Base-by-base conservation (phyloP, 148 eudicot genomes). In the Cornus kousa region DNA sequence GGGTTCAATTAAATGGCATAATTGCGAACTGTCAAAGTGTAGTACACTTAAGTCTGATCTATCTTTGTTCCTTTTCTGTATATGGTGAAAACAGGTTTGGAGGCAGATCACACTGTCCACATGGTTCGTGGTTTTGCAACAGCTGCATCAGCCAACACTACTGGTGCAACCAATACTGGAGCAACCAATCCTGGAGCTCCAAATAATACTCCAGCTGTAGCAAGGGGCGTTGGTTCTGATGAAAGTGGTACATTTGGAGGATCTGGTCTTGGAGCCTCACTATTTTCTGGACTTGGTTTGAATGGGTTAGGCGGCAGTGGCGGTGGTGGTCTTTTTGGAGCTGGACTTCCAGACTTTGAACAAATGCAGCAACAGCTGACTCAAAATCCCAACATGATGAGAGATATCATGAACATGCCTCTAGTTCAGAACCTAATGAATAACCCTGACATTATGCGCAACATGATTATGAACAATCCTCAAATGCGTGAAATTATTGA, bases 21-120 rank as follows among this genome's bases (percentile, higher is more conserved):
- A 16, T 43, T 32, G 20, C 8, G 65, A 43, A 50, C 50, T 78
- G 16, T 77, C 23, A 8, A 19, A 68, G n/a, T 19, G 9, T 70
- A 32, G 11, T 77, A 14, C 66, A 62, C 48, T 33, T 46, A 32
- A 68, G 1, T 43, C 46, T 50, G 22, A 14, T 10, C 24, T 55
- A 53, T 7, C 55, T 65, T 40, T 5, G 14, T 57, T 73, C 9
- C 32, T 16, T 71, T 12, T 22, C n/a, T 57, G 40, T 40, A 37
- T 23, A 22, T 86, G 66, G 32, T 71, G 68, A 23, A 43, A 43
- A 78, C 17, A 89, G 91, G 89, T 70, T 37, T 89, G 81, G 85
- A 89, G 82, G 88, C 87, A 31, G 91, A 89, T 73, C 89, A 89
- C 78, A 85, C 91, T 1, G 79, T 89, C 75, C 91, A 89, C 80